Evolutionary conservation across 495 filamentous ascomycete species (phyloP).

Genomic region (Hyaloscypha variabilis): DNA sequence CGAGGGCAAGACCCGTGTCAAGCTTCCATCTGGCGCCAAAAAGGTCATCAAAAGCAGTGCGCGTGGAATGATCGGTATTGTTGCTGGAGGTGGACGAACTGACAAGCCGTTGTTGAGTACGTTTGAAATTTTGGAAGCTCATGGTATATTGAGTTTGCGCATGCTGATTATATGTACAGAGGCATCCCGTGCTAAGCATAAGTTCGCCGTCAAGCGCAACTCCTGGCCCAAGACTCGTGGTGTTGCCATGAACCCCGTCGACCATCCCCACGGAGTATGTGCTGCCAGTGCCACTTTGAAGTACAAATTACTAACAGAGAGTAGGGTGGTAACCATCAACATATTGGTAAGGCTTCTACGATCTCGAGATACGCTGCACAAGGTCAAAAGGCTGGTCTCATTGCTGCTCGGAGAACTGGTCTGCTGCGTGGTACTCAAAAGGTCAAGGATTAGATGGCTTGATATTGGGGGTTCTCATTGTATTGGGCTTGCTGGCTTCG

Average conservation of each 20-base stretch:
- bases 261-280: conserved; percentile 95
- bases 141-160: conserved; percentile 11
- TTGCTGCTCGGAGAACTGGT: conserved; percentile 98
- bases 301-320: conserved; percentile 20
- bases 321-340: conserved; percentile 98
- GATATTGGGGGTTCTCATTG: conserved; percentile 49
- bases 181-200: conserved; percentile 98
- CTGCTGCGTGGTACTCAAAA: conserved; percentile 99
- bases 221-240: conserved; percentile 99
- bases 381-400: conserved; percentile 99
- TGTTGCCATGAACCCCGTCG: conserved; percentile 99
- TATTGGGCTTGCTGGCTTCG: conserved; percentile 57
- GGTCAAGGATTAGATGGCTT: conserved; percentile 82
- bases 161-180: conserved; percentile 51
- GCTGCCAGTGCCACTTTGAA: conserved; percentile 31
- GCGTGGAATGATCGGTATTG: conserved; percentile 99
- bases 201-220: conserved; percentile 99
- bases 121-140: conserved; percentile 38
- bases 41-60: conserved; percentile 92
- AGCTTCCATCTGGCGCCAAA: conserved; percentile 98
- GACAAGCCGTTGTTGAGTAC: conserved; percentile 96
- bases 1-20: conserved; percentile 98
- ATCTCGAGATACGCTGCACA: conserved; percentile 96
- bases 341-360: conserved; percentile 99
- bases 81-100: conserved; percentile 97